Evolutionary conservation across 768 basidiomycete genomes (phyloP), one percentile per base, ranked within the genome.

Genomic region (Mycena vitilis): DNA sequence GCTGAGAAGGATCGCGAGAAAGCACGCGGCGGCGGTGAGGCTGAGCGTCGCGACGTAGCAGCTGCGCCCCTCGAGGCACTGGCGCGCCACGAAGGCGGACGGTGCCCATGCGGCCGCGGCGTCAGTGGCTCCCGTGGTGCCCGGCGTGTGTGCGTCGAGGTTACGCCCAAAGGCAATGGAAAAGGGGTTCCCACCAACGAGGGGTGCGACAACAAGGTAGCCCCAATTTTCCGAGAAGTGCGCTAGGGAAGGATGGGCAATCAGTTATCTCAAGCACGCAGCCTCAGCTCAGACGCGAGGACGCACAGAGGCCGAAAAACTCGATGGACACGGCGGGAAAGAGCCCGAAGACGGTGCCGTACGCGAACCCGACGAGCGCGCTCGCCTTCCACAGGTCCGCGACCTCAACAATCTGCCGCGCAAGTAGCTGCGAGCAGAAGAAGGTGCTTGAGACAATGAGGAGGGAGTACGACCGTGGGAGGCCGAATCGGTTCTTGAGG

Each of bases 171-270:
- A 92, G 49, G 88, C 81, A 61, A 92, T 75, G 34, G 91, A 91
- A 76, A 90, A 88, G 23, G 91, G 49, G 77, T 92, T 93, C 0
- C 88, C 88, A 22, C 89, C 90, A 6, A 86, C 8, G 40, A 90
- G 72, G 3, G 91, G 90, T 13, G 88, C 82, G 40, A 92, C 78
- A 34, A 85, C 84, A 58, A 88, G 81, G 71, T 81, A 88, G 25
- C 91, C 90, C 87, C 87, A 90, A 75, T 92, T 92, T 81, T 91
- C 86, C 18, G 85, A 87, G 65, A 88, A 87, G 75, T 90, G 89
- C n/a, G 81, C 87, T 88, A 36, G 15, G 38, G 53, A 2, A 23
- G 25, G 45, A 0, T 20, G 13, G 12, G 40, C 20, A 52, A 25
- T 47, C 22, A 22, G n/a, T n/a, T n/a, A n/a, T n/a, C n/a, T 44